A percentile compares a stretch with the other conserved stretches of the same genome.
Evolutionary conservation across 371 early-diverging fungal genomes (phyloP).

Genomic region (Mortierella sp.): DNA sequence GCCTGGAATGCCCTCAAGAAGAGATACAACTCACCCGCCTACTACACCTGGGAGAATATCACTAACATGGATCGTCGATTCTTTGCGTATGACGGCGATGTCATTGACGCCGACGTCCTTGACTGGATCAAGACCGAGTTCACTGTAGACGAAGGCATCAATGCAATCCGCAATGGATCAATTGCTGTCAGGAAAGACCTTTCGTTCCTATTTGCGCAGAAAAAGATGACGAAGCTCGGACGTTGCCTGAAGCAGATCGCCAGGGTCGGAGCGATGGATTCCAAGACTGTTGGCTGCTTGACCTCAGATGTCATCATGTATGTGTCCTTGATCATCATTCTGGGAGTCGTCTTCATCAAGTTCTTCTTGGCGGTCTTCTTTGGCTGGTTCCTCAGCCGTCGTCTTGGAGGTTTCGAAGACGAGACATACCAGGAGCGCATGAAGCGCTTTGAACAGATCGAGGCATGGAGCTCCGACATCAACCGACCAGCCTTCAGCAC

Average conservation of each 20-base stretch:
- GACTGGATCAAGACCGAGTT: conserved; percentile 63
- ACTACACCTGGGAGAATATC: conserved; percentile 80
- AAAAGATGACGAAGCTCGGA: conserved; percentile 25
- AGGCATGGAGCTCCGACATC: conserved; percentile 68
- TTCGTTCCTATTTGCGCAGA: conserved; percentile 41
- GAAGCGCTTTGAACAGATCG: conserved; percentile 66
- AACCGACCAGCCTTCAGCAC: conserved; percentile 56
- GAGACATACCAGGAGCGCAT: conserved; percentile 72
- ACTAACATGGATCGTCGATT: conserved; percentile 53
- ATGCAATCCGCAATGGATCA: conserved; percentile 50
- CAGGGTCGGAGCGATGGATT: conserved; percentile 79
- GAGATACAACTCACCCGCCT: conserved; percentile 56
- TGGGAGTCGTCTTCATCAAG: conserved; percentile 83
- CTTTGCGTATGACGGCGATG: conserved; percentile 82
- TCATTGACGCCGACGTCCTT: conserved; percentile 65
- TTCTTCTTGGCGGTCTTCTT: conserved; percentile 87
- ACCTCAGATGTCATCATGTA: conserved; percentile 80
- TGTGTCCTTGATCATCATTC: conserved; percentile 79
- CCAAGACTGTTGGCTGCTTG: conserved; percentile 80
- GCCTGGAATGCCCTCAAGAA: conserved; percentile 29
- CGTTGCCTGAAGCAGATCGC: conserved; percentile 45
- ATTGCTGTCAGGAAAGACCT: conserved; percentile 31
- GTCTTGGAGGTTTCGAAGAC: conserved; percentile 76
- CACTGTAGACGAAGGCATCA: conserved; percentile 68
- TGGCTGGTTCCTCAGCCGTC: conserved; percentile 82